Evolutionary conservation across 2,329 filamentous ascomycete genomes (phyloP), one percentile per base, ranked within the genome.

Genomic region (Claviceps fusiformis): DNA sequence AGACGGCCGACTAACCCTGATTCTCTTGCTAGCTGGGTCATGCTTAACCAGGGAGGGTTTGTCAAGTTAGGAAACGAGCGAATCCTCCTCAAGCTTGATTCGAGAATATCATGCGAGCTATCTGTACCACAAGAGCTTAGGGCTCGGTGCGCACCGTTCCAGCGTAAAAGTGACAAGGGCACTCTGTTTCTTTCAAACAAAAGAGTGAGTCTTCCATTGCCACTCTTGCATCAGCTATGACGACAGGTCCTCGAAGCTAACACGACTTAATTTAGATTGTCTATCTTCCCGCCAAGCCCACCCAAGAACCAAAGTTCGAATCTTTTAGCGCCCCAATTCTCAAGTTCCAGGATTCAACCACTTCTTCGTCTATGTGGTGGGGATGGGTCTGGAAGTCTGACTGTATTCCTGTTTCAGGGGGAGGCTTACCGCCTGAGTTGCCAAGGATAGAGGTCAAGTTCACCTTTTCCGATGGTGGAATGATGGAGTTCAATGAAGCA

Each of bases 381-480:
- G 91, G 92, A 24, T 96, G 95, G 75, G 86, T 87, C 60, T 97
- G 91, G 91, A 83, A 83, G 55, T 86, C 87, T 29, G 73, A 85
- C 48, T 82, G 95, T 56, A 85, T 86, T 62, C 89, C 92, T 1
- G 88, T 95, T 29, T 74, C 85, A 1, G 87, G 87, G 41, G 93
- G 93, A 43, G 88, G 89, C 52, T 87, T 96, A 52, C 88, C 91
- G 0, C 72, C 85, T 5, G 76, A 85, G 27, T 78, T 89, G 58
- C 79, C 85, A 19, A 82, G 84, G 33, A 76, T 95, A 47, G 89
- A 93, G 63, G 70, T 95, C 61, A 90, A 87, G 67, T 78, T 96
- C 63, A 90, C 85, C 27, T 97, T 97, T 75, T 91, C 90, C 66
- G 91, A 97, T 59, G 92, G 92, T 47, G 92, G 92, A n/a, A 91